These are phyloP conservation scores for Aureobasidium sp. DNA, from an alignment of 2,329 filamentous ascomycete genomes.

Conservation along the genomic window DNA sequence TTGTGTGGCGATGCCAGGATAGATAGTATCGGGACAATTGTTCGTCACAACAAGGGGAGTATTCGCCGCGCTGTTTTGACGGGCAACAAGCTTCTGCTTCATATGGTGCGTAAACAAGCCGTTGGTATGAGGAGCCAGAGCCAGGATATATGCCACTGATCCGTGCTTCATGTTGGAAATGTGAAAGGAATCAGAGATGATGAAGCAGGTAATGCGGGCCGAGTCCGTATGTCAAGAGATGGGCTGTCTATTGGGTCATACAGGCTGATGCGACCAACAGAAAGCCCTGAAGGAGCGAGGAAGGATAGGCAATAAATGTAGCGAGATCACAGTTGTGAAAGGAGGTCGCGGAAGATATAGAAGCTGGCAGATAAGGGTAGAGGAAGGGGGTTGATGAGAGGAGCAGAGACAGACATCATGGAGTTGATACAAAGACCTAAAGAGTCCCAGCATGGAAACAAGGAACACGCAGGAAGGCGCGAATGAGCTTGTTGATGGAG, in stretches of 20 bases:
- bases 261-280: neutral
- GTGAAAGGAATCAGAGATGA: neutral
- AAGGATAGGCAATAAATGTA: neutral
- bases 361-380: neutral
- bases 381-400: neutral
- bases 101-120: constrained; percentile 24
- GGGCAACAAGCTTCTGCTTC: constrained; percentile 21
- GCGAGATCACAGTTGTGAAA: neutral
- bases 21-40: constrained; percentile 61
- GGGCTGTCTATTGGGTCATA: neutral
- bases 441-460: neutral
- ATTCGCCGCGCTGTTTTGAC: constrained; percentile 20
- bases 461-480: constrained; percentile 7
- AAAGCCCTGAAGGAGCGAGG: neutral
- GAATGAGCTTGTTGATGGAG: neutral
- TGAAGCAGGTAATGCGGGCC: too few species aligned
- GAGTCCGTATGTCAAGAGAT: neutral
- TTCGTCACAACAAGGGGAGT: constrained; percentile 61
- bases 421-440: neutral
- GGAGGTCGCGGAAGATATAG: neutral
- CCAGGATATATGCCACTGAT: neutral
- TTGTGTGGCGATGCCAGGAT: constrained; percentile 69
- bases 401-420: neutral
- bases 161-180: neutral
- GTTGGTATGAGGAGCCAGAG: constrained; percentile 1